A percentile compares a stretch with the other conserved stretches of the same genome.
Conservation (phyloP, 129 eudicot species). For the Daucus carota region DNA sequence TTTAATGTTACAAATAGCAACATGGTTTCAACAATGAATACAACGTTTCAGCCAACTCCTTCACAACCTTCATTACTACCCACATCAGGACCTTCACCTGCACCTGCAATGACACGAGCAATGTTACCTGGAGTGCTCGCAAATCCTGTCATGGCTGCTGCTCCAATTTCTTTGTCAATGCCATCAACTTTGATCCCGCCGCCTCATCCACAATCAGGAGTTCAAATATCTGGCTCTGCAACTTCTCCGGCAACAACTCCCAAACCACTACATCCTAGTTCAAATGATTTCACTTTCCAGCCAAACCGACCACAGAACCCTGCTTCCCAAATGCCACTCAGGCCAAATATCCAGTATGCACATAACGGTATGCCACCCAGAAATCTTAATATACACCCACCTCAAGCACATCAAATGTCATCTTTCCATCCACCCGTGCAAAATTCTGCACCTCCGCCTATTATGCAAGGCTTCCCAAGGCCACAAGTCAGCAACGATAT, state of each 20-base stretch:
- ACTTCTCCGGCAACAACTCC: conserved; percentile 26
- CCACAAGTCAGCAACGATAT: conserved; percentile 40
- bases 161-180: conserved; percentile 16
- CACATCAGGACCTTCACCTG: conserved; percentile 17
- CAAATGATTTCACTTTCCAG: conserved; percentile 80
- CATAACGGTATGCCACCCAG: conserved; percentile 31
- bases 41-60: conserved; percentile 17
- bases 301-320: conserved; percentile 50
- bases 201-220: conserved; percentile 25
- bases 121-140: conserved; percentile 6
- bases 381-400: conserved; percentile 23
- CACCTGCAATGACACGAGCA: conserved; percentile 21
- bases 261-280: conserved; percentile 51
- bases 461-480: conserved; percentile 40
- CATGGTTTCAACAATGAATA: conserved; percentile 10
- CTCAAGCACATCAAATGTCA: conserved; percentile 36
- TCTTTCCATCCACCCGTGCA: conserved; percentile 38
- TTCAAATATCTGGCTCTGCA: conserved; percentile 15
- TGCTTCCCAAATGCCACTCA: conserved; percentile 21
- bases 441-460: conserved; percentile 25
- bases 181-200: conserved; percentile 28
- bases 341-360: conserved; percentile 32
- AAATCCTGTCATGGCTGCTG: background rate
- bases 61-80: conserved; percentile 10
- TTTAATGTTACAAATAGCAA: conserved; percentile 10